These are phyloP conservation scores for Puccinia horiana DNA, from an alignment of 1,284 basidiomycete genomes.

Conservation along the genomic window DNA sequence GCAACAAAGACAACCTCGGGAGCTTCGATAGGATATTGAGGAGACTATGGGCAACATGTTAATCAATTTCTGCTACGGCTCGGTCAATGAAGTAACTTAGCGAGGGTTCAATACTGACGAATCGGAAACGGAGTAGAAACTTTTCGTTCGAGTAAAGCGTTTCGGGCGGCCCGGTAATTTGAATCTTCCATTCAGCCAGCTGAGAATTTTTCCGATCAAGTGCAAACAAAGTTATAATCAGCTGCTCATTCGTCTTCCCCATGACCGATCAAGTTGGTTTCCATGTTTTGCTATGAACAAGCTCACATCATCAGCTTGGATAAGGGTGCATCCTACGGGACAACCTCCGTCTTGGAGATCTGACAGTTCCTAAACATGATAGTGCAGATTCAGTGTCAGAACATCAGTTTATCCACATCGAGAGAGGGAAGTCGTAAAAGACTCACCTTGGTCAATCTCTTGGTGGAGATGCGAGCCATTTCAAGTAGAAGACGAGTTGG, in stretches of 20 bases:
- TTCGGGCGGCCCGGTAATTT: conserved; percentile 38
- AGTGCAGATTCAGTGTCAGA: background rate
- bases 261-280: too few species aligned
- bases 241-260: background rate
- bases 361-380: conserved; percentile 66
- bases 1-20: conserved; percentile 46
- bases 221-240: too few species aligned
- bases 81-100: background rate
- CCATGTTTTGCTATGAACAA: background rate
- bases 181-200: conserved; percentile 44
- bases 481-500: background rate
- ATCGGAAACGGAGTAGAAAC: conserved; percentile 40
- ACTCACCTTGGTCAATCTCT: conserved; percentile 36
- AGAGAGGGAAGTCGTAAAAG: background rate
- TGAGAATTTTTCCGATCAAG: conserved; percentile 62
- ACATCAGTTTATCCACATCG: background rate
- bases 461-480: conserved; percentile 46
- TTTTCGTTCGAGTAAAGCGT: conserved; percentile 39
- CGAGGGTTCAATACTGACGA: conserved; percentile 15
- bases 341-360: conserved; percentile 72
- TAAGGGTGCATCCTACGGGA: conserved; percentile 65
- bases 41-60: conserved; percentile 2
- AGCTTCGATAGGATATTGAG: conserved; percentile 46
- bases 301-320: conserved; percentile 42
- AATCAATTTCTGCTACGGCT: background rate